Conservation (phyloP, 495 filamentous ascomycete genomes). For the Oleoguttula mirabilis region DNA sequence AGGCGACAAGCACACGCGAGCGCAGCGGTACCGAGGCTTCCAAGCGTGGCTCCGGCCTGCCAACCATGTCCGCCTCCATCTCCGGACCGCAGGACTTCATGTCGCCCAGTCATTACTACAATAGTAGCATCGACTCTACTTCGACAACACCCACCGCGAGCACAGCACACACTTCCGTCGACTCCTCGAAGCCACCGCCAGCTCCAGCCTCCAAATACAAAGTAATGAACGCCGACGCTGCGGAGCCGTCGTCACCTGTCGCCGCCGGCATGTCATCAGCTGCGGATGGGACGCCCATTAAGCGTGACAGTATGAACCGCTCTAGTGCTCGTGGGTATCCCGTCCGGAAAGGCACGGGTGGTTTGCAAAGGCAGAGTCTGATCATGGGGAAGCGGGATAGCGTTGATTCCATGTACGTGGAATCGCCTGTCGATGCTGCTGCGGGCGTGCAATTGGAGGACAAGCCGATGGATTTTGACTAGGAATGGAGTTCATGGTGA, state of each 20-base stretch:
- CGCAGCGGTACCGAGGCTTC: conserved; percentile 3
- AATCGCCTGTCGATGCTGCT: conserved; percentile 27
- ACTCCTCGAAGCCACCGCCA: background rate
- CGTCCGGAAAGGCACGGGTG: conserved; percentile 33
- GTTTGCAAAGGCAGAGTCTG: conserved; percentile 32
- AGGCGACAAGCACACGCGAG: background rate
- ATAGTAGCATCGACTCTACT: conserved; percentile 11
- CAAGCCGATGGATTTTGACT: conserved; percentile 70
- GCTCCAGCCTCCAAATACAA: conserved; percentile 6
- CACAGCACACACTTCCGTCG: background rate
- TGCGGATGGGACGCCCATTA: conserved; percentile 31
- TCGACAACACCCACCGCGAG: conserved; percentile 1
- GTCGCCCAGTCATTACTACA: conserved; percentile 17
- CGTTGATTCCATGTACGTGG: conserved; percentile 26
- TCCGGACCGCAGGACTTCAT: conserved; percentile 7
- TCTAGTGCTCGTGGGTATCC: conserved; percentile 30
- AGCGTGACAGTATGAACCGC: conserved; percentile 39
- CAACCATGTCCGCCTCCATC: conserved; percentile 17
- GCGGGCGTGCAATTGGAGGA: conserved; percentile 70
- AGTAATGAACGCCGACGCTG: conserved; percentile 5
- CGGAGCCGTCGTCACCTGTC: conserved; percentile 32
- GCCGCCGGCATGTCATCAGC: conserved; percentile 19
- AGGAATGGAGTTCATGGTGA: conserved; percentile 21
- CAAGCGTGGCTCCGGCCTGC: conserved; percentile 1
- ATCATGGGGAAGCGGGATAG: conserved; percentile 30